A percentile compares a stretch with the other conserved stretches of the same genome.
phyloP scores from a whole-genome alignment of 2,329 filamentous ascomycete genomes.

The Fusarium pilosicola region DNA sequence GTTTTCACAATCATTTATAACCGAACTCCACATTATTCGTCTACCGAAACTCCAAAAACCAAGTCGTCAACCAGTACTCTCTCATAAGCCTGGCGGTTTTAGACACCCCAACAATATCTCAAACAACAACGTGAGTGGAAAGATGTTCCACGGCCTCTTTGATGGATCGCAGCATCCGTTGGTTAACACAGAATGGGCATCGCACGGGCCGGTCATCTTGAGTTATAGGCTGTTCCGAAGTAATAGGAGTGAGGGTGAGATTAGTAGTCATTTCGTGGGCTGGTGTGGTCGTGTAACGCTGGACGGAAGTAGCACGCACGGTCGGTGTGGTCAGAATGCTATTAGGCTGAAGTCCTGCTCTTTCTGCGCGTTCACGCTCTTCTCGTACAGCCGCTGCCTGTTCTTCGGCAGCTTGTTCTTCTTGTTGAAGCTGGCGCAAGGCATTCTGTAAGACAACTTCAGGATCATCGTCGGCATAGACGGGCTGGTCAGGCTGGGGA shows the following conservation, averaged over 20 bases:
- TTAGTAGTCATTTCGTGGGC: constrained; percentile 52
- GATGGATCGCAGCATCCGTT: constrained; percentile 68
- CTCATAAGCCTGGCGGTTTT: neutral
- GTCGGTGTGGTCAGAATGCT: constrained; percentile 49
- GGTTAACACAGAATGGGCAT: constrained; percentile 70
- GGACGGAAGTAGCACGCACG: constrained; percentile 45
- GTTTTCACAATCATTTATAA: neutral
- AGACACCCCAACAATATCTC: neutral
- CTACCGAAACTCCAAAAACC: constrained; percentile 25
- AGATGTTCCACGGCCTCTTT: constrained; percentile 72
- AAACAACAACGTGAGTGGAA: constrained; percentile 69
- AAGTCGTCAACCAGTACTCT: neutral
- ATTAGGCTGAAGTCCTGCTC: constrained; percentile 44
- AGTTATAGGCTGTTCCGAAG: constrained; percentile 59
- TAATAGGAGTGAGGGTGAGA: constrained; percentile 65
- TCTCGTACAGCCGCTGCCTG: constrained; percentile 64
- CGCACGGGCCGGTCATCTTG: constrained; percentile 61
- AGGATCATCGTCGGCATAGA: constrained; percentile 64
- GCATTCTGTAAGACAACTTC: constrained; percentile 69
- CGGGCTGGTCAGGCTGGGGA: constrained; percentile 49
- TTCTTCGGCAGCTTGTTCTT: constrained; percentile 68
- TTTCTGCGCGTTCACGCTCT: constrained; percentile 61
- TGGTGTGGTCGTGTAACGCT: constrained; percentile 48
- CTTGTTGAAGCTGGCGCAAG: constrained; percentile 66
- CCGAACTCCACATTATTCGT: constrained; percentile 22